phyloP scores from a whole-genome alignment of 352 stramenopile species.

The Globisporangium orthogonon region DNA sequence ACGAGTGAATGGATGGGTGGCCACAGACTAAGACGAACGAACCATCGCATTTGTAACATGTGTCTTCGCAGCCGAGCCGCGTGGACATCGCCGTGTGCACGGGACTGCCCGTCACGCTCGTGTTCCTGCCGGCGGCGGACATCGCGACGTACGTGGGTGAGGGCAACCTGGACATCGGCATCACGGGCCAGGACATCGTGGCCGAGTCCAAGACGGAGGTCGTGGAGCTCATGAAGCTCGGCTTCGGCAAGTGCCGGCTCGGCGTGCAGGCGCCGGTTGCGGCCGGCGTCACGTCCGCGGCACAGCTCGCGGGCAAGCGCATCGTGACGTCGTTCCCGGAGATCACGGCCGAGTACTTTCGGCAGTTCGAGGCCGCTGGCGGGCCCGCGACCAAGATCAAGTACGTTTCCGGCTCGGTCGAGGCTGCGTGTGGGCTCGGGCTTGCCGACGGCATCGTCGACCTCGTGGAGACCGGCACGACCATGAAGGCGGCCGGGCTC shows the following conservation, averaged over 20 bases:
- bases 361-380: slow-evolving; percentile 75
- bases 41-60: neutral
- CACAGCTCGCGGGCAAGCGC: slow-evolving; percentile 89
- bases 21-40: no score
- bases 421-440: slow-evolving; percentile 95
- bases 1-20: neutral
- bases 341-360: slow-evolving; percentile 93
- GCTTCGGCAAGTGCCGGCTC: slow-evolving; percentile 95
- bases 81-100: slow-evolving; percentile 93
- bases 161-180: slow-evolving; percentile 97
- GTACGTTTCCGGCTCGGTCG: slow-evolving; percentile 97
- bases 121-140: slow-evolving; percentile 96
- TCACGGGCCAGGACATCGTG: slow-evolving; percentile 95
- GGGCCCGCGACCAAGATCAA: slow-evolving; percentile 85
- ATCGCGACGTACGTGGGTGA: slow-evolving; percentile 98
- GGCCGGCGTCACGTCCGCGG: slow-evolving; percentile 75
- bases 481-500: slow-evolving; percentile 95
- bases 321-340: slow-evolving; percentile 97
- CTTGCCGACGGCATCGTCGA: slow-evolving; percentile 98
- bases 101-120: slow-evolving; percentile 93
- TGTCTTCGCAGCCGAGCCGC: slow-evolving; percentile 44
- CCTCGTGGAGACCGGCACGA: slow-evolving; percentile 98
- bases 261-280: slow-evolving; percentile 93
- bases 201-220: slow-evolving; percentile 89
- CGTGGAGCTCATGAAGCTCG: slow-evolving; percentile 91